These are phyloP conservation scores for Hibiscus mutabilis DNA, from an alignment of 345 rosid genomes.

Conservation along the genomic window DNA sequence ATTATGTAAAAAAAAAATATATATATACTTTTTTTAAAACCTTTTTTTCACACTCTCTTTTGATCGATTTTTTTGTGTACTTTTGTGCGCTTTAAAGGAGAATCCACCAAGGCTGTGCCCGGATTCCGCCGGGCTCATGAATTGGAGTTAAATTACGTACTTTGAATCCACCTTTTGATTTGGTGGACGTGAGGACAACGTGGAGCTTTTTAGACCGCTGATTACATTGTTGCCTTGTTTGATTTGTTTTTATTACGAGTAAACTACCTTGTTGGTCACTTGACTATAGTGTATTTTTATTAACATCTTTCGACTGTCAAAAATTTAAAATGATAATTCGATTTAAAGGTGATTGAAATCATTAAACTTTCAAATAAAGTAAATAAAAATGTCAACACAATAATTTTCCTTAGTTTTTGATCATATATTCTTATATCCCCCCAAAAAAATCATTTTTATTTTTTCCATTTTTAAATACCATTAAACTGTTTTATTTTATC, in stretches of 20 bases:
- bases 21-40: background rate
- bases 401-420: too few relatives aligned
- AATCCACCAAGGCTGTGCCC: constrained; percentile 27
- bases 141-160: constrained; percentile 16
- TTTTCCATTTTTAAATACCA: too few relatives aligned
- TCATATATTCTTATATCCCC: too few relatives aligned
- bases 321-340: too few relatives aligned
- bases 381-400: too few relatives aligned
- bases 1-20: background rate
- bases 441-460: too few relatives aligned
- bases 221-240: background rate
- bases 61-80: background rate
- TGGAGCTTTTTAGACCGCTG: constrained; percentile 10
- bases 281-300: too few relatives aligned
- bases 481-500: too few relatives aligned
- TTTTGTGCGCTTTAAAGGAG: constrained; percentile 15
- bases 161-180: constrained; percentile 31
- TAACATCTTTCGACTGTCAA: too few relatives aligned
- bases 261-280: too few relatives aligned
- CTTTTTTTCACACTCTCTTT: background rate
- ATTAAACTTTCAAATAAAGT: too few relatives aligned
- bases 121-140: constrained; percentile 32
- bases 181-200: constrained; percentile 12
- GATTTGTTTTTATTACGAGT: background rate
- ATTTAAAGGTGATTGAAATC: too few relatives aligned